phyloP scores from a whole-genome alignment of 2,329 filamentous ascomycete genomes.

The Trichoderma sp. region DNA sequence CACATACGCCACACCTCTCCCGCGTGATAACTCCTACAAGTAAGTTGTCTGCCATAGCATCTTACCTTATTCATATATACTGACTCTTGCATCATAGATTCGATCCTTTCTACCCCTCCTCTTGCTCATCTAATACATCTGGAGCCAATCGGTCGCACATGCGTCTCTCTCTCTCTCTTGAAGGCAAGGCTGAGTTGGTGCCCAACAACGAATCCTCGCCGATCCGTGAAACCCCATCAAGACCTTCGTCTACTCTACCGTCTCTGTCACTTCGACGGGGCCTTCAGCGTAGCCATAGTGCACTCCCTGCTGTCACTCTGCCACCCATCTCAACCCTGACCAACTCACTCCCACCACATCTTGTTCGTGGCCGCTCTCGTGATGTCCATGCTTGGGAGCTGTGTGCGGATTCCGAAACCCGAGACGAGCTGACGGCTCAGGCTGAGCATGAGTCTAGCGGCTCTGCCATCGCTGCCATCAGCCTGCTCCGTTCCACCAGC shows the following conservation, averaged over 20 bases:
- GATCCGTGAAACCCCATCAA: constrained; percentile 52
- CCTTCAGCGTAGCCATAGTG: constrained; percentile 72
- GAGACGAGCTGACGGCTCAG: constrained; percentile 77
- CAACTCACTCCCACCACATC: constrained; percentile 54
- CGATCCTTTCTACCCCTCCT: constrained; percentile 48
- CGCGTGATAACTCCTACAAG: constrained; percentile 50
- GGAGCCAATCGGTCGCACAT: constrained; percentile 55
- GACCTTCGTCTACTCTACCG: constrained; percentile 50
- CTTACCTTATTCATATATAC: background rate
- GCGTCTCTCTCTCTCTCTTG: constrained; percentile 78
- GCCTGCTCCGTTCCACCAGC: constrained; percentile 72
- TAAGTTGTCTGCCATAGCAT: constrained; percentile 35
- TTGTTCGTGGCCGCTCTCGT: constrained; percentile 73
- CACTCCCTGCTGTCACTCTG: constrained; percentile 60
- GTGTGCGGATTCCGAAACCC: constrained; percentile 77
- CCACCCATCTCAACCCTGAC: constrained; percentile 58
- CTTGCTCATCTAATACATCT: constrained; percentile 45
- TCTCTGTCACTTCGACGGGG: constrained; percentile 53
- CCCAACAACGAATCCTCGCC: constrained; percentile 69
- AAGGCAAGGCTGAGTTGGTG: constrained; percentile 87
- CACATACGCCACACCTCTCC: constrained; percentile 52
- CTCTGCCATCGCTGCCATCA: constrained; percentile 79
- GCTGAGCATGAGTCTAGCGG: constrained; percentile 79
- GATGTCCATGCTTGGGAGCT: constrained; percentile 91
- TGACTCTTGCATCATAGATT: constrained; percentile 36